Conservation (phyloP, 371 early-diverging fungal genomes). For the Mucor piriformis region DNA sequence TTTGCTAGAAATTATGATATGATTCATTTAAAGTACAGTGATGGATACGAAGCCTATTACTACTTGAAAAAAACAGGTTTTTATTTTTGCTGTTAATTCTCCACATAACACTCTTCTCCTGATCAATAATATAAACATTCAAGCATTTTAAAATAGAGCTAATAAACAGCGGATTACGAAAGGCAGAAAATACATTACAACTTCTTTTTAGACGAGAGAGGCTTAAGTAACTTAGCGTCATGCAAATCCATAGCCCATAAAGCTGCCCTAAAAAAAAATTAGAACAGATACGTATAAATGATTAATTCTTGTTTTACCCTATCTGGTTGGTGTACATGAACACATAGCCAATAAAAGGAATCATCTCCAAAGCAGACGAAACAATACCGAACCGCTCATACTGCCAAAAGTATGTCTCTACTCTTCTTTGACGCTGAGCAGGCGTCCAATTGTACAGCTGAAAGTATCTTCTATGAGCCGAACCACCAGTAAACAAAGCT, state of each 20-base stretch:
- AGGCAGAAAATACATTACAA: too few relatives aligned
- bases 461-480: constrained; percentile 42
- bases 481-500: constrained; percentile 37
- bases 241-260: constrained; percentile 49
- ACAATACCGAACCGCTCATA: constrained; percentile 48
- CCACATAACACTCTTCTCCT: too few relatives aligned
- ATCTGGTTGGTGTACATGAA: constrained; percentile 50
- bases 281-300: not conserved
- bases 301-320: constrained; percentile 29
- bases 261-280: constrained; percentile 31
- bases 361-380: constrained; percentile 43
- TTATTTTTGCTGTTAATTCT: too few relatives aligned
- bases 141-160: too few relatives aligned
- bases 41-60: too few relatives aligned
- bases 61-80: too few relatives aligned
- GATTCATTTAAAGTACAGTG: too few relatives aligned
- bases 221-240: constrained; percentile 21
- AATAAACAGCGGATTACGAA: too few relatives aligned
- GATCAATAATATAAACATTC: too few relatives aligned
- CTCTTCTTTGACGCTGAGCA: constrained; percentile 31
- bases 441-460: constrained; percentile 34
- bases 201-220: not conserved
- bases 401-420: constrained; percentile 36
- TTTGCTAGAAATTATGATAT: too few relatives aligned
- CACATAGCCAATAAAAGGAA: constrained; percentile 45